These are phyloP conservation scores for Datura wrightii DNA, from an alignment of 257 asterid species.

Conservation along the genomic window DNA sequence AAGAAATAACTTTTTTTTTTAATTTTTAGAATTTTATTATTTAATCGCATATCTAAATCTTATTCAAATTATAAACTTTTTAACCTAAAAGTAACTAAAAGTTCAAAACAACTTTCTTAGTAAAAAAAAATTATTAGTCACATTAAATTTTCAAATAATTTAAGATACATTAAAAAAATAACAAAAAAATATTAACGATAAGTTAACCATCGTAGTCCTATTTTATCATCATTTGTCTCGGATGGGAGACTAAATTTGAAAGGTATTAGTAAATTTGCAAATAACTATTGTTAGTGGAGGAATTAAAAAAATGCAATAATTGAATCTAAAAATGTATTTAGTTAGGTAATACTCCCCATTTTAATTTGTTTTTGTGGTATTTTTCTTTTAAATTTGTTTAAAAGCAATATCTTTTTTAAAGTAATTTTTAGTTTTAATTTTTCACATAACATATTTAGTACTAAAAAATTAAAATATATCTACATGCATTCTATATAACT, in stretches of 20 bases:
- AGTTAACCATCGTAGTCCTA: not conserved
- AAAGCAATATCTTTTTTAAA: too few species aligned
- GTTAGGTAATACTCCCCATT: not conserved
- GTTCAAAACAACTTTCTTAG: not conserved
- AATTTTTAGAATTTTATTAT: too few species aligned
- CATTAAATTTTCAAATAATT: not conserved
- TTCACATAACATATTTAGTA: too few species aligned
- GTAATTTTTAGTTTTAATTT: too few species aligned
- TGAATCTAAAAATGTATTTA: not conserved
- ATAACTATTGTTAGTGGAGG: constrained; percentile 18
- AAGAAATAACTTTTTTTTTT: too few species aligned
- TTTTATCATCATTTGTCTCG: not conserved
- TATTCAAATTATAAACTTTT: not conserved
- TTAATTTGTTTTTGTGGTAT: not conserved
- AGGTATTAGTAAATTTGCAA: not conserved
- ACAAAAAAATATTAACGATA: not conserved
- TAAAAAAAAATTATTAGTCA: not conserved
- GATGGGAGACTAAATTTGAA: not conserved
- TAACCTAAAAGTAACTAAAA: not conserved
- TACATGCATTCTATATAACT: too few species aligned
- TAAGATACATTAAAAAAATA: not conserved
- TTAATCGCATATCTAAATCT: not conserved
- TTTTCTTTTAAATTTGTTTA: too few species aligned
- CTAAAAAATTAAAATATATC: too few species aligned
- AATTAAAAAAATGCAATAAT: not conserved